Evolutionary conservation across 257 asterid species (phyloP), one percentile per base, ranked within the genome.

Genomic region (Solanum appendiculatum): DNA sequence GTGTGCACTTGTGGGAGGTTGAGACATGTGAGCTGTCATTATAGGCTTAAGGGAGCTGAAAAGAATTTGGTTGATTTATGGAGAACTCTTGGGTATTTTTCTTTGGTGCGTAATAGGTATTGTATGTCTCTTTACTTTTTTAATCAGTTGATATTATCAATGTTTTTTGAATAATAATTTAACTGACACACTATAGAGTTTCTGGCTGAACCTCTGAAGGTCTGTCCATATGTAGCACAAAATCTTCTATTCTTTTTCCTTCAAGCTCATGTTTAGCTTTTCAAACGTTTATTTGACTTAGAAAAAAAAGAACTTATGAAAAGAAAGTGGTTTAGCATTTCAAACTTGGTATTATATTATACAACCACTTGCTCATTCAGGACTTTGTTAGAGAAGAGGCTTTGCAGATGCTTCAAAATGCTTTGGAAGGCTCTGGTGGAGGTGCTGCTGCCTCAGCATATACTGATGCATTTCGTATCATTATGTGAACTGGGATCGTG

Each of bases 371-470:
- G 75, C 86, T 88, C 89, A 89, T 88, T 86, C 92, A 97, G 99
- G 99, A 96, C 86, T 96, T 93, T 91, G 99, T 97, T 90, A 94
- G 99, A 78, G 96, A 93, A 93, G 99, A 96, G 92, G 98, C 98
- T 88, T 86, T 97, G 88, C 95, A 94, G 92, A 94, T 97, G 99
- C 99, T 97, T 92, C 94, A 92, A 86, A 97, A 95, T 92, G 99
- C 99, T 81, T 90, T 97, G 93, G 99, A 97, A 91, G 99, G 99
- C 88, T 95, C 96, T 86, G 94, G 92, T 23, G 99, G 99, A 39
- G 89, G 89, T 92, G 99, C 96, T 83, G 86, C 97, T 89, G 88
- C 97, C 90, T 89, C 97, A 56, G 98, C 94, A 27, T 97, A 95
- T 86, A 87, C 84, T 39, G 99, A 96, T 94, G 99, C 99, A 82